phyloP scores from a whole-genome alignment of 495 filamentous ascomycete species.

The Cairneyella variabilis region DNA sequence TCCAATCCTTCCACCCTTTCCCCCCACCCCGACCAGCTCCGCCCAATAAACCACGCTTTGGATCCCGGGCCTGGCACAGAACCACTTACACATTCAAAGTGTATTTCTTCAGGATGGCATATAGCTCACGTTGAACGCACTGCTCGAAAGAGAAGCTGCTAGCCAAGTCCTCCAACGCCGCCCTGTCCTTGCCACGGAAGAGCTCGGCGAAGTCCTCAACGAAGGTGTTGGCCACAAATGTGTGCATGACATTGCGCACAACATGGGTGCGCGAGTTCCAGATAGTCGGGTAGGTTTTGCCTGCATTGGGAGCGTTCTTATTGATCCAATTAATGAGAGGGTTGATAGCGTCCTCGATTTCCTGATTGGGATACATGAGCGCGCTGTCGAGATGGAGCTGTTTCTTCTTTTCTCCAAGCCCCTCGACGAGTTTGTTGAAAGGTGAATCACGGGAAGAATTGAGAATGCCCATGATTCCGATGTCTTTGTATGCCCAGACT shows the following conservation, averaged over 20 bases:
- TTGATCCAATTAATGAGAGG: conserved; percentile 25
- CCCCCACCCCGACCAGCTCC: no score
- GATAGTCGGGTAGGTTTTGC: conserved; percentile 45
- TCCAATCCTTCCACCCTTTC: no score
- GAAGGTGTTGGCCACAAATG: conserved; percentile 48
- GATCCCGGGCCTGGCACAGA: no score
- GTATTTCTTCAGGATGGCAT: no score
- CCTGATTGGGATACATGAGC: conserved; percentile 36
- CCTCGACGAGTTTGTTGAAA: conserved; percentile 45
- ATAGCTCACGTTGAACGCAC: conserved; percentile 35
- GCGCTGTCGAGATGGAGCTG: conserved; percentile 51
- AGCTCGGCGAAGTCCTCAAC: conserved; percentile 53
- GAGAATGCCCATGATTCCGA: conserved; percentile 60
- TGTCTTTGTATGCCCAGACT: conserved; percentile 65
- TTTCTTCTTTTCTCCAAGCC: conserved; percentile 53
- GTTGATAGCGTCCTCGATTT: conserved; percentile 23
- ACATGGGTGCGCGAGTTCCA: conserved; percentile 55
- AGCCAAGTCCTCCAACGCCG: conserved; percentile 52
- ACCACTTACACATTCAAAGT: no score
- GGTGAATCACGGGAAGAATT: conserved; percentile 41
- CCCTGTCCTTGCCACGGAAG: conserved; percentile 47
- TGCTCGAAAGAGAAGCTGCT: conserved; percentile 51
- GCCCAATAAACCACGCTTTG: no score
- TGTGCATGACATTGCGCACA: conserved; percentile 45
- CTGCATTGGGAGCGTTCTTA: conserved; percentile 28